Percentiles rank a stretch among this genome's conserved stretches.
Evolutionary conservation across 2,329 filamentous ascomycete genomes (phyloP).

Genomic region (Cyphellophora europaea): DNA sequence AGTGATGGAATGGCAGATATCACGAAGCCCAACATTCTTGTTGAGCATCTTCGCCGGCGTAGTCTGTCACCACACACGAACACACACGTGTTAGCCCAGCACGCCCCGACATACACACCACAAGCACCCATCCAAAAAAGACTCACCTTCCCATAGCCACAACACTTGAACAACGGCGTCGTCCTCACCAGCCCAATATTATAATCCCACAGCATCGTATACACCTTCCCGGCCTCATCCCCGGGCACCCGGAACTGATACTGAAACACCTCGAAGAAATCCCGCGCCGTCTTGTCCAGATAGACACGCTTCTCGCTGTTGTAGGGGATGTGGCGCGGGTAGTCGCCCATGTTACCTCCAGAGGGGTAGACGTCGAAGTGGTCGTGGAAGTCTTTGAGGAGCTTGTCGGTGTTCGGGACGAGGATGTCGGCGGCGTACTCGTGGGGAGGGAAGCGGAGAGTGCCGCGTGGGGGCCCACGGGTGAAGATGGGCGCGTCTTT

Average conservation of each 20-base stretch:
- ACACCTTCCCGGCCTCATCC: constrained; percentile 37
- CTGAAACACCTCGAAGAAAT: constrained; percentile 81
- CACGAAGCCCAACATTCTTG: constrained; percentile 69
- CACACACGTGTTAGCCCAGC: too few relatives aligned
- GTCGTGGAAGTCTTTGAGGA: constrained; percentile 48
- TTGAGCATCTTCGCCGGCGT: constrained; percentile 75
- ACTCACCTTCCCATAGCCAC: constrained; percentile 73
- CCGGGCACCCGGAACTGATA: constrained; percentile 66
- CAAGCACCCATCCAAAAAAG: neutral
- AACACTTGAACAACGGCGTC: constrained; percentile 89
- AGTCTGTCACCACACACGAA: constrained; percentile 58
- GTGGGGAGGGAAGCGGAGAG: constrained; percentile 64
- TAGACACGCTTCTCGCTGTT: constrained; percentile 91
- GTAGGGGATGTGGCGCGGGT: constrained; percentile 75
- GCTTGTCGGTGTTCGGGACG: neutral
- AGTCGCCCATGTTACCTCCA: constrained; percentile 45
- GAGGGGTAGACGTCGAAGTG: constrained; percentile 58
- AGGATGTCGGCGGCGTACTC: constrained; percentile 49
- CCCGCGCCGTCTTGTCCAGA: constrained; percentile 72
- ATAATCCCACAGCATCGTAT: constrained; percentile 93
- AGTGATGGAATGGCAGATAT: constrained; percentile 92
- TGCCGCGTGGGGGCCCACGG: constrained; percentile 53
- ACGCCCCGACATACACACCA: constrained; percentile 1
- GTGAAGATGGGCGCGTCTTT: constrained; percentile 58
- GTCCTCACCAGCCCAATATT: constrained; percentile 88